Base-by-base conservation (phyloP, 2,329 filamentous ascomycete genomes). In the Fusarium setosum region DNA sequence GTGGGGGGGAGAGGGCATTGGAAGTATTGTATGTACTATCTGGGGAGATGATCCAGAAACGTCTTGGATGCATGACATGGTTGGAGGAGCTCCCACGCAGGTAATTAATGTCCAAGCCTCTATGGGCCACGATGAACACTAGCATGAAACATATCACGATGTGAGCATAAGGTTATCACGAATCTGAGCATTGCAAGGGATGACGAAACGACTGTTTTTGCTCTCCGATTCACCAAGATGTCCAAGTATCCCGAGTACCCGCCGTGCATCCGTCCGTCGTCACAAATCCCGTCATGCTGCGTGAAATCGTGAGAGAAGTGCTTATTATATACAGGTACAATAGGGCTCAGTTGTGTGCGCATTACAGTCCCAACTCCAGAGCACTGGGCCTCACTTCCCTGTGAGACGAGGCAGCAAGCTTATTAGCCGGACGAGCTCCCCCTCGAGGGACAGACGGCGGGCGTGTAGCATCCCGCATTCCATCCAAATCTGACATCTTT, bases 251-350 rank as follows among this genome's bases (percentile, higher is more conserved):
- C 58, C 56, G 34, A 69, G 51, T 56, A 64, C 59, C 57, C 61
- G 56, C 50, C 48, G 56, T 63, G 62, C 53, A 12, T 47, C 42
- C 42, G 42, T 61, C 58, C 55, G 45, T 58, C 63, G 57, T 69
- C 69, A 61, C 56, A 52, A 59, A 52, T 49, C 50, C 41, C 52
- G 55, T 35, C 51, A 63, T 61, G 56, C 55, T 57, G 34, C 29
- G 45, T 48, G 44, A 63, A 58, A 48, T 55, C 56, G 60, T 62
- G 65, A 71, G 71, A 63, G 70, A 72, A 71, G 65, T 67, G 67
- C 63, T 63, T 69, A 73, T 73, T 73, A 73, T 73, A 69, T 73
- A 73, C 71, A 73, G 57, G 62, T 73, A 72, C 70, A 73, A 56
- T 69, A 60, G 63, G 61, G 64, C 63, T 71, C 60, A 44, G 59